Evolutionary conservation across 1,284 basidiomycete species (phyloP), one percentile per base, ranked within the genome.

Genomic region (Cryptococcus sp.): DNA sequence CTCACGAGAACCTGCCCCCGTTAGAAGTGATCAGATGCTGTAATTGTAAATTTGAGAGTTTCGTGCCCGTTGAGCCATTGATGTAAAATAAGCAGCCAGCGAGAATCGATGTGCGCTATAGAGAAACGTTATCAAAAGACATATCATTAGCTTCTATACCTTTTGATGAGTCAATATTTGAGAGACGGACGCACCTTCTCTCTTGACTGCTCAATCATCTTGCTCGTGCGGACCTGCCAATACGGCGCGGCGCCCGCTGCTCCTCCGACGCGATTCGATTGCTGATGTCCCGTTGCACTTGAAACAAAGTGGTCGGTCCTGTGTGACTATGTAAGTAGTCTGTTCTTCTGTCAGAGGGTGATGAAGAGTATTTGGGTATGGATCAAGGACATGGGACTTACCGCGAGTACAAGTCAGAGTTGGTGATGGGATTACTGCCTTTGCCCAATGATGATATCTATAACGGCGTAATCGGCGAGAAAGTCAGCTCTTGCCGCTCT

Each of bases 41-140:
- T n/a, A 78, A 51, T 58, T 79, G 76, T 17, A 79, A 64, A 58
- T 78, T 77, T 16, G 76, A 77, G 16, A 76, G 63, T 40, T 62
- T 65, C 1, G 73, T 70, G 3, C 76, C 76, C 1, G 75, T 75
- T 5, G 73, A 74, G n/a, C 78, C 78, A 58, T 78, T 79, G 53
- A 79, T 67, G 26, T 46, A 40, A 37, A 50, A 38, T 50, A 44
- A 16, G 7, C 50, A 34, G 47, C 41, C 41, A 22, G 41, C n/a
- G 22, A 44, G 41, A 16, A 44, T 22, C 41, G 41, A 8, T n/a
- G 41, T 44, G n/a, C 22, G 41, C 41, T 22, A 7, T 41, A 34
- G 2, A 34, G 3, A 34, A 7, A 10, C 29, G 29, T 10, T 10
- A 39, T 23, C n/a, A n/a, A 34, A 15, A 8, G 43, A 16, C 5